Evolutionary conservation across 768 basidiomycete genomes (phyloP).

Genomic region (Psilocybe azurescens): DNA sequence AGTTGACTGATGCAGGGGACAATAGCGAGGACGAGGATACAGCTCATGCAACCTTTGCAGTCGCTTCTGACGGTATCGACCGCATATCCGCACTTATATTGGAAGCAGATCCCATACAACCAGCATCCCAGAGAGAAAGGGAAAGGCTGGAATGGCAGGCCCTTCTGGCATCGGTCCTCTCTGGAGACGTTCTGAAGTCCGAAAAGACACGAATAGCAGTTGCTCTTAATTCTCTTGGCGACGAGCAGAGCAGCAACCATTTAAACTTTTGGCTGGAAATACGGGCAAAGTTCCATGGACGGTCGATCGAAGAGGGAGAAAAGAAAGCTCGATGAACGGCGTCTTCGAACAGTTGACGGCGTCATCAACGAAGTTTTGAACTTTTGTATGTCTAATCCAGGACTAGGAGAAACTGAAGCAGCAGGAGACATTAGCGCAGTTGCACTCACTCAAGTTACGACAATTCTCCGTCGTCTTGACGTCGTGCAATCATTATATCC

Average conservation of each 20-base stretch:
- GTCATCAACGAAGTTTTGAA: slow-evolving; percentile 83
- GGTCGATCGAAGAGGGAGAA: slow-evolving; percentile 85
- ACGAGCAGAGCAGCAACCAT: slow-evolving; percentile 71
- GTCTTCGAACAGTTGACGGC: slow-evolving; percentile 79
- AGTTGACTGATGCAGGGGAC: slow-evolving; percentile 70
- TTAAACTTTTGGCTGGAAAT: slow-evolving; percentile 89
- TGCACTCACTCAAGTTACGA: slow-evolving; percentile 66
- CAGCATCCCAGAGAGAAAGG: slow-evolving; percentile 73
- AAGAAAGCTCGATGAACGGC: slow-evolving; percentile 79
- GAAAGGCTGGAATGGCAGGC: slow-evolving; percentile 95
- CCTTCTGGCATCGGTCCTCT: slow-evolving; percentile 91
- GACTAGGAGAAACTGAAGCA: slow-evolving; percentile 30
- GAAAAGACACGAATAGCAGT: slow-evolving; percentile 94
- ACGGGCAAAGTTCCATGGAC: slow-evolving; percentile 82
- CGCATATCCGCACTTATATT: slow-evolving; percentile 55
- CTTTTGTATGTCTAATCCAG: slow-evolving; percentile 62
- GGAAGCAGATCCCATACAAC: slow-evolving; percentile 68
- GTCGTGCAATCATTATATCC: slow-evolving; percentile 89
- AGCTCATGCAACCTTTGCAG: slow-evolving; percentile 45
- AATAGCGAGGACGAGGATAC: slow-evolving; percentile 81
- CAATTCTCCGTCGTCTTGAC: slow-evolving; percentile 76
- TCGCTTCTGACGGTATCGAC: slow-evolving; percentile 44
- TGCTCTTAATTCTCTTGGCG: slow-evolving; percentile 71
- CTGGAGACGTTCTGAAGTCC: slow-evolving; percentile 92
- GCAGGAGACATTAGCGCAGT: slow-evolving; percentile 41